Evolutionary conservation across 2,329 filamentous ascomycete genomes (phyloP), one percentile per base, ranked within the genome.

Genomic region (Apiospora malaysiana): DNA sequence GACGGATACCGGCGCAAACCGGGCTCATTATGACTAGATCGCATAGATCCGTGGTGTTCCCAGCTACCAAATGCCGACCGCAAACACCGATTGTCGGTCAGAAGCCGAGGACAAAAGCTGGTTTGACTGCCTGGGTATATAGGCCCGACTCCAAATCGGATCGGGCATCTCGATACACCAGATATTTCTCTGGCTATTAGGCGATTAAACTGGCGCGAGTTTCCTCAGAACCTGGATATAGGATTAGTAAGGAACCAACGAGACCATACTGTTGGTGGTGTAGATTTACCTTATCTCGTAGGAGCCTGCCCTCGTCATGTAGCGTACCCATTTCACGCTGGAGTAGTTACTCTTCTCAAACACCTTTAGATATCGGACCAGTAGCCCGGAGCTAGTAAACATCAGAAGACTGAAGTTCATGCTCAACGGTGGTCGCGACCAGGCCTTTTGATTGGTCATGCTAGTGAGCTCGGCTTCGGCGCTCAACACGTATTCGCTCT

Each of bases 321-420:
- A 99, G 77, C 96, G 87, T 77, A 99, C 96, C 96, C 96, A 99
- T 83, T 99, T 99, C 67, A 99, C 96, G 79, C 94, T 97, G 73
- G 93, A 97, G 81, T 99, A 99, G 82, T 98, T 98, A 82, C 90
- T 96, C 90, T 99, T 99, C 85, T 99, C 96, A 84, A 99, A 99
- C 1, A 99, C 96, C 84, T 99, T 99, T 71, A 99, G 84, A 81
- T 99, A 99, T 68, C 97, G 87, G 71, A 99, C 96, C 74, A 99
- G 80, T 79, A 99, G 81, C 0, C 96, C 96, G 0, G 93, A 97
- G 79, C 94, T 97, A 25, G 96, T 99, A 80, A 99, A 99, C 97
- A 99, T 99, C 78, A 99, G 87, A 77, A 99, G 83, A 74, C 93
- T 96, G 79, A 99, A 99, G 82, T 90, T 96, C 82, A 99, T 84